Percentiles rank a stretch among this genome's conserved stretches.
Evolutionary conservation across 768 basidiomycete species (phyloP).

Genomic region (Cystofilobasidium ferigula): DNA sequence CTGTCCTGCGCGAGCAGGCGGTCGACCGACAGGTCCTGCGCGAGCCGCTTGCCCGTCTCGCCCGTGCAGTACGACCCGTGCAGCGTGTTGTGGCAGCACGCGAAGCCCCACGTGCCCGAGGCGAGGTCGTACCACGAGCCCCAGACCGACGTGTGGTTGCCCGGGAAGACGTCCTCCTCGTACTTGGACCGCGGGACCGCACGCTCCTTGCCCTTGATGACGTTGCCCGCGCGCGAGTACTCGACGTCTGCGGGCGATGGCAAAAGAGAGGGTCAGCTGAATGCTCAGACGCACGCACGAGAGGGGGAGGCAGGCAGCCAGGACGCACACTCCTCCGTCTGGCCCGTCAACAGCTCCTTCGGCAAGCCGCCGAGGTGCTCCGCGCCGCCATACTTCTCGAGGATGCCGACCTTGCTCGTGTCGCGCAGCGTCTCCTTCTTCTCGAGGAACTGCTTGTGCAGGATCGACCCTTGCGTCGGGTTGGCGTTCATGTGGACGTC

Average conservation of each 20-base stretch:
- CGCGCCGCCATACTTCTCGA: constrained; percentile 88
- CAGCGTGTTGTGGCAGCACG: constrained; percentile 79
- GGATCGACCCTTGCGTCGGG: constrained; percentile 84
- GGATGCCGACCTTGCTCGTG: constrained; percentile 73
- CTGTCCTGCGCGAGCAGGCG: constrained; percentile 44
- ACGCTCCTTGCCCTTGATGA: constrained; percentile 82
- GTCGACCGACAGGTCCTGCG: constrained; percentile 60
- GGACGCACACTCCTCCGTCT: constrained; percentile 71
- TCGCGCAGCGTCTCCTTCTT: constrained; percentile 90
- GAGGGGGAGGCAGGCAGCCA: neutral
- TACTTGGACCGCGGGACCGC: constrained; percentile 85
- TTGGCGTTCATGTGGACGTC: constrained; percentile 93
- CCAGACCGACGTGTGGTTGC: constrained; percentile 95
- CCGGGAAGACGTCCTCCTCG: constrained; percentile 83
- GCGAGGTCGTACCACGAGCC: constrained; percentile 80
- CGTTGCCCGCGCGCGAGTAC: constrained; percentile 80
- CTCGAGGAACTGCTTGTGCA: constrained; percentile 79
- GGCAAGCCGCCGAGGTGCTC: constrained; percentile 82
- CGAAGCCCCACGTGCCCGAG: constrained; percentile 75
- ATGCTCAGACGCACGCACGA: neutral
- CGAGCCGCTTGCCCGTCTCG: constrained; percentile 57
- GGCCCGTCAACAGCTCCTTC: constrained; percentile 81
- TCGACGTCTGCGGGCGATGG: constrained; percentile 53
- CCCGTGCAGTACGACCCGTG: constrained; percentile 89
- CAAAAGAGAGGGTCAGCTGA: neutral